Base-by-base conservation (phyloP, 768 basidiomycete genomes). In the Lentinula edodes region DNA sequence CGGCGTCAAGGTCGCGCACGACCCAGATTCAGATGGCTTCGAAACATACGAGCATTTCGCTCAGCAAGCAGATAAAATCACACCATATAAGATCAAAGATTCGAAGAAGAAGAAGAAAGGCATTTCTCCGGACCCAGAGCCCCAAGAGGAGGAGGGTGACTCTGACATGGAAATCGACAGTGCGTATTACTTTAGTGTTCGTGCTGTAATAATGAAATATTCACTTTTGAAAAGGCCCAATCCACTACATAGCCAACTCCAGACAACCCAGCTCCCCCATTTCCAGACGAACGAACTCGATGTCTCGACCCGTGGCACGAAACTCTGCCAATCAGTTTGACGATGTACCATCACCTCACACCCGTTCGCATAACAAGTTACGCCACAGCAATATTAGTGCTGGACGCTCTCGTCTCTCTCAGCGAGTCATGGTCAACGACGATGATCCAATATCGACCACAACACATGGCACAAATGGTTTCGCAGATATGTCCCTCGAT, bases 131-230 rank as follows among this genome's bases (percentile, higher is more conserved):
- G 64, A 68, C 32, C 72, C 73, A 39, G 73, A 78, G 32, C 75
- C 79, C 13, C 77, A 83, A 20, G 74, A 79, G 38, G 83, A 83
- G 46, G 77, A 75, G 60, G 90, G 88, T 7, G 89, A 90, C 66
- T 84, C 86, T 80, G 86, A 85, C 10, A 91, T 93, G 91, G 88
- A 90, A 57, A 62, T 92, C 35, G 86, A 90, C 64, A 88, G 89
- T 89, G 70, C 71, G 84, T 77, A 16, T 5, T 58, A 58, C 34
- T 32, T 6, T n/a, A 38, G 9, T 50, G 34, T 38, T 52, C 36
- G 50, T 52, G 61, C 62, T 66, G 66, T 51, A 39, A 10, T 32
- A 8, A 34, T 64, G 45, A 41, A 46, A 42, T 56, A 70, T 69
- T 72, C 65, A 71, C 70, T 53, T 69, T 66, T 36, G 45, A 32